These are phyloP conservation scores for Phyllosticta ampelicida DNA, from an alignment of 2,329 filamentous ascomycete genomes.

Conservation along the genomic window DNA sequence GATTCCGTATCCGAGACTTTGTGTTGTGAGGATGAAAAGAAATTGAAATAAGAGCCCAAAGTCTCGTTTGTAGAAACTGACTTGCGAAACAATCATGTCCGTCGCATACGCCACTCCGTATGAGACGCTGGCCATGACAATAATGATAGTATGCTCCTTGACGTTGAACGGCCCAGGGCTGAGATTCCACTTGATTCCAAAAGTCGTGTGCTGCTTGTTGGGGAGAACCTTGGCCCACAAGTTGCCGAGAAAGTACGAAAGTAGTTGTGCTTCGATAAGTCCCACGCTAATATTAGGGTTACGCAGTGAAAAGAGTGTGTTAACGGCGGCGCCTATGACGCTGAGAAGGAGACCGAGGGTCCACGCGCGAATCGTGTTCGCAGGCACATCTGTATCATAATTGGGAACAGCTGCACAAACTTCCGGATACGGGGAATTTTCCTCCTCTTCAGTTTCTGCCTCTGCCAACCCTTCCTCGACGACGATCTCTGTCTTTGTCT, in stretches of 20 bases:
- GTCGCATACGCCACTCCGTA: constrained; percentile 9
- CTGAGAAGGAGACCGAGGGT: neutral
- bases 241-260: constrained; percentile 35
- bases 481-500: neutral
- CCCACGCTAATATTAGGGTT: constrained; percentile 37
- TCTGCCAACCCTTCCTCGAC: neutral
- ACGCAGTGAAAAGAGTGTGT: constrained; percentile 37
- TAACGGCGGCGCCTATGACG: neutral
- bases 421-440: neutral
- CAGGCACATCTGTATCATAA: neutral
- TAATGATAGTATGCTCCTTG: constrained; percentile 25
- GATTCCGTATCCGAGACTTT: constrained; percentile 13
- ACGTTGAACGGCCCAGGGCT: constrained; percentile 29
- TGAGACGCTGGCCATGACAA: constrained; percentile 12
- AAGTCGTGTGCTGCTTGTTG: constrained; percentile 19
- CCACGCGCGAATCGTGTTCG: neutral
- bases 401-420: neutral
- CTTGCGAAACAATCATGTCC: constrained; percentile 10
- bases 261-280: constrained; percentile 35
- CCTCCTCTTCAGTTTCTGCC: neutral
- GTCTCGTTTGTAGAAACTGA: constrained; percentile 9
- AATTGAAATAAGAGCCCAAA: neutral
- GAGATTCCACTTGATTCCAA: constrained; percentile 21
- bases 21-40: constrained; percentile 11
- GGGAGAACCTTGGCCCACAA: constrained; percentile 29